Base-by-base conservation (phyloP, 352 stramenopile species). In the Globisporangium nodosum region DNA sequence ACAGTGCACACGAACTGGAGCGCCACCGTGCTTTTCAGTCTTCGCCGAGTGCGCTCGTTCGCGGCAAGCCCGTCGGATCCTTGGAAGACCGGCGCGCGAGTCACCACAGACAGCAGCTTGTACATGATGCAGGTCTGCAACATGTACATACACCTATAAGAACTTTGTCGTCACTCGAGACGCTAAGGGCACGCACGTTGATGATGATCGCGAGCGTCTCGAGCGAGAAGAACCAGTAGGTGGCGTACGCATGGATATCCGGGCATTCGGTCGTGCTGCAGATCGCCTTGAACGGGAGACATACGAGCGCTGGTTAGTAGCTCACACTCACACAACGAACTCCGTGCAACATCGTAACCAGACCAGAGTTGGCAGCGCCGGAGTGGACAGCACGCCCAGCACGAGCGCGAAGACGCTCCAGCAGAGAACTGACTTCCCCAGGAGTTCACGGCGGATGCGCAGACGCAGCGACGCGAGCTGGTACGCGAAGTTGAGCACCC, bases 401-500 rank as follows among this genome's bases (percentile, higher is more conserved):
- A 59, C 40, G 33, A 52, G 30, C 30, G 66, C 61, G 5, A 71
- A 54, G 24, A 69, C 65, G 16, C 53, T 47, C 42, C 58, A 55
- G 54, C 49, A 48, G 13, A 61, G 54, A 8, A 43, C 20, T 43
- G 20, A 24, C 31, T 63, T 43, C 2, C 58, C 63, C 9, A 81
- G 37, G 35, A 70, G 63, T 0, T 63, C 60, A 9, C 69, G 58
- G 13, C 33, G 33, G 33, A 12, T 63, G 24, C 63, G 66, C 13
- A 74, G 68, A 18, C 60, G 37, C 20, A 52, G 49, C 33, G 73
- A 52, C 33, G 65, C 46, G 5, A 31, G 49, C 56, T 88, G 74
- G 61, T 78, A 81, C 18, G 69, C 33, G 55, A 60, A 68, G 49
- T 88, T 88, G 63, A 73, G 51, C 15, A 66, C 27, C 75, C 76